Conservation (phyloP, 1,284 basidiomycete genomes). For the Inonotus hispidus region DNA sequence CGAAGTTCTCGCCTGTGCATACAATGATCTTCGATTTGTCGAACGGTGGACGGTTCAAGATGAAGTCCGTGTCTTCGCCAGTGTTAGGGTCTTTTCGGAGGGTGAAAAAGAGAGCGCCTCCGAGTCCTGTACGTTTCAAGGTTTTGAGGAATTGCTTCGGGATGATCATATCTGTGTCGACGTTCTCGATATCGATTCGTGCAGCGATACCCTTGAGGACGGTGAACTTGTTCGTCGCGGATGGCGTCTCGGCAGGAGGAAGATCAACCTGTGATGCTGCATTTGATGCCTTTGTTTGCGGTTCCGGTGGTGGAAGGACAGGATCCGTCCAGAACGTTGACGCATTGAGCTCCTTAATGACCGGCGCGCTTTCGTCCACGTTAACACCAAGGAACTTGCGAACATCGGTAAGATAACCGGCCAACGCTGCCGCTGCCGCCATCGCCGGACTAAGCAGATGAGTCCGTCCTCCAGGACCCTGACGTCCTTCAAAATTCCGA, state of each 20-base stretch:
- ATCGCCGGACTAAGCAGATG: slow-evolving; percentile 93
- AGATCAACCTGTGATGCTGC: too few relatives aligned
- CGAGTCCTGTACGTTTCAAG: slow-evolving; percentile 88
- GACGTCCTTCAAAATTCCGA: slow-evolving; percentile 91
- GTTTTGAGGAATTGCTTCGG: slow-evolving; percentile 97
- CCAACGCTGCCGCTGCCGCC: slow-evolving; percentile 92
- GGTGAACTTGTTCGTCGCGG: slow-evolving; percentile 73
- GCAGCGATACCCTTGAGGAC: slow-evolving; percentile 82
- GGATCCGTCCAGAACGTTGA: slow-evolving; percentile 71
- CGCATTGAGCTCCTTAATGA: slow-evolving; percentile 14
- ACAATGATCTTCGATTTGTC: slow-evolving; percentile 80
- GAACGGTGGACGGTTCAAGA: slow-evolving; percentile 85
- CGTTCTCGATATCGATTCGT: slow-evolving; percentile 85
- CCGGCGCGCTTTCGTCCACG: slow-evolving; percentile 1
- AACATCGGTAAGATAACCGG: slow-evolving; percentile 85
- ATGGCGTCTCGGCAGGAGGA: background rate
- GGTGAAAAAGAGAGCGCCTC: slow-evolving; percentile 82
- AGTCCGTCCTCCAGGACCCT: slow-evolving; percentile 87
- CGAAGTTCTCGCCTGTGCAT: slow-evolving; percentile 90
- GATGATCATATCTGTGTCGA: slow-evolving; percentile 97
- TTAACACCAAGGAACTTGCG: slow-evolving; percentile 67
- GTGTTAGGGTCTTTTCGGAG: slow-evolving; percentile 79
- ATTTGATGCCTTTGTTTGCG: too few relatives aligned
- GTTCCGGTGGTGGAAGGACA: slow-evolving; percentile 60
- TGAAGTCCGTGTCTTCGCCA: slow-evolving; percentile 79